Conservation (phyloP, 495 filamentous ascomycete species). For the Massariosphaeria phaeospora region DNA sequence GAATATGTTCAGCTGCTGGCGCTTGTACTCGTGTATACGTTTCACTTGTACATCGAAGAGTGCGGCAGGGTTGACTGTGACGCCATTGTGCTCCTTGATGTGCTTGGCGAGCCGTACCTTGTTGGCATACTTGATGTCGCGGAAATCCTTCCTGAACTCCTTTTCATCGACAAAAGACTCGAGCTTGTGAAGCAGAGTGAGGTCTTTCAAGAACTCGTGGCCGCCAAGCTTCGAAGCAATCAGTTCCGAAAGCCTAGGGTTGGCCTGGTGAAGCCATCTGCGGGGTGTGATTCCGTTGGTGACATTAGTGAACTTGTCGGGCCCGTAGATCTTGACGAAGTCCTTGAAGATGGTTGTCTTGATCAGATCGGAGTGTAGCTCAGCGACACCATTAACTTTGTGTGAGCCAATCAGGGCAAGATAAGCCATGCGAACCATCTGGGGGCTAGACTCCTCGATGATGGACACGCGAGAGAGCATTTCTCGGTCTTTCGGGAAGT, state of each 20-base stretch:
- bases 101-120: conserved; percentile 81
- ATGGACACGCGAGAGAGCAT: conserved; percentile 82
- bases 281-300: conserved; percentile 96
- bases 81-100: conserved; percentile 73
- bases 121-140: conserved; percentile 76
- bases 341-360: conserved; percentile 99
- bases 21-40: conserved; percentile 99
- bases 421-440: conserved; percentile 96
- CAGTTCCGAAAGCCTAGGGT: conserved; percentile 83
- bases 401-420: conserved; percentile 94
- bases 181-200: conserved; percentile 77
- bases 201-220: conserved; percentile 77
- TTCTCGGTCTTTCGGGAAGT: conserved; percentile 84
- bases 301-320: conserved; percentile 96
- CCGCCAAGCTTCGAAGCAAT: conserved; percentile 85
- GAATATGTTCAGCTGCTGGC: conserved; percentile 98
- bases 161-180: conserved; percentile 77
- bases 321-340: conserved; percentile 88
- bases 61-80: conserved; percentile 78
- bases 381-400: conserved; percentile 98
- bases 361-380: conserved; percentile 94
- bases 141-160: conserved; percentile 85
- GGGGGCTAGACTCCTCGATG: conserved; percentile 94
- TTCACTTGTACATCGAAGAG: conserved; percentile 98
- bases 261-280: conserved; percentile 95